Percentiles rank a stretch among this genome's conserved stretches.
phyloP scores from a whole-genome alignment of 1,284 basidiomycete genomes.

The Lignosus rhinocerotis region DNA sequence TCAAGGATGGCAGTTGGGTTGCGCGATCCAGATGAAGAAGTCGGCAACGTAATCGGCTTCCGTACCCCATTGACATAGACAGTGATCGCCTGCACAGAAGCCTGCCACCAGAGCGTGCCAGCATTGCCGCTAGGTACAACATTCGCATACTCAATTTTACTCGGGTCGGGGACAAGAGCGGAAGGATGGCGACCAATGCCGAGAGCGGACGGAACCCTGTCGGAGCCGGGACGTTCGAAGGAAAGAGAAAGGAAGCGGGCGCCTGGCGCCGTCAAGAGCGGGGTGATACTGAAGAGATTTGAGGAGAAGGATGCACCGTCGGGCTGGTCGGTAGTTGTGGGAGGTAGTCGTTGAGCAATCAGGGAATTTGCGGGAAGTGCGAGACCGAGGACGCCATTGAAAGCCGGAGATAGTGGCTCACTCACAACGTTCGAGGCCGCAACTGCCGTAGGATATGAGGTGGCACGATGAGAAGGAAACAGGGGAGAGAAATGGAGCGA shows the following conservation, averaged over 20 bases:
- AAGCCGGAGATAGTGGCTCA: slow-evolving; percentile 55
- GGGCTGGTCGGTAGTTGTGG: slow-evolving; percentile 45
- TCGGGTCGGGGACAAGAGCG: slow-evolving; percentile 49
- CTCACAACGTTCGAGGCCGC: slow-evolving; percentile 50
- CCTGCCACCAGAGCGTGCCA: slow-evolving; percentile 62
- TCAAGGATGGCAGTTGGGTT: slow-evolving; percentile 68
- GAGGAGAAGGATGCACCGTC: slow-evolving; percentile 65
- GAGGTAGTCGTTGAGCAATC: slow-evolving; percentile 51
- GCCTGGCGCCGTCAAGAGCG: slow-evolving; percentile 47
- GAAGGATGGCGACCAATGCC: slow-evolving; percentile 69
- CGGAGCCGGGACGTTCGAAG: slow-evolving; percentile 64
- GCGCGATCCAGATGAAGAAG: slow-evolving; percentile 27
- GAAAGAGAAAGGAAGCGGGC: slow-evolving; percentile 67
- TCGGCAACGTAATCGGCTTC: slow-evolving; percentile 40
- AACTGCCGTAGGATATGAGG: slow-evolving; percentile 36
- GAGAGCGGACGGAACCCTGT: slow-evolving; percentile 53
- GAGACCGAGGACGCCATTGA: slow-evolving; percentile 71
- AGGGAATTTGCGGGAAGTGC: slow-evolving; percentile 66
- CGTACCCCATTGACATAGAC: slow-evolving; percentile 54
- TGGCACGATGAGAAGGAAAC: not conserved
- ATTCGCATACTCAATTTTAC: slow-evolving; percentile 50
- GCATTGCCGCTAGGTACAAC: slow-evolving; percentile 34
- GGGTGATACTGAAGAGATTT: slow-evolving; percentile 67
- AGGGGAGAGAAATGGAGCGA: slow-evolving; percentile 3
- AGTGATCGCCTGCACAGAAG: slow-evolving; percentile 52